Conservation (phyloP, 2,329 filamentous ascomycete species). For the Grosmannia huntii region DNA sequence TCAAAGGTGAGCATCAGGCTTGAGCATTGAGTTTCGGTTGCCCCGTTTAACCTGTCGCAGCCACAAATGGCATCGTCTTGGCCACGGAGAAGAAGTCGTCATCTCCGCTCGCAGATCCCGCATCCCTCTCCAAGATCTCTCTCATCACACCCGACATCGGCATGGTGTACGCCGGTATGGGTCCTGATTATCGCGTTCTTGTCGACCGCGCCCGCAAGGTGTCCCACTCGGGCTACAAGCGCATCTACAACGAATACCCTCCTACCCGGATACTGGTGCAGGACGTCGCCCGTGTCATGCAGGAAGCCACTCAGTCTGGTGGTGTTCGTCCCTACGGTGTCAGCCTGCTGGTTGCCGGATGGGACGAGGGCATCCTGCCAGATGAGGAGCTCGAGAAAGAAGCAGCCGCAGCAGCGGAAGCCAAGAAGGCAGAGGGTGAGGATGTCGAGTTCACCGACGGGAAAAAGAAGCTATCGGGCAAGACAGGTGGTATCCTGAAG, state of each 20-base stretch:
- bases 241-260: constrained; percentile 99
- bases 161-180: constrained; percentile 99
- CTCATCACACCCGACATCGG: constrained; percentile 98
- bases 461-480: constrained; percentile 61
- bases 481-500: constrained; percentile 92
- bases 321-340: constrained; percentile 96
- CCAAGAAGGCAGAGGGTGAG: constrained; percentile 25
- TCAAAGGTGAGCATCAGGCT: constrained; percentile 64
- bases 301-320: constrained; percentile 95
- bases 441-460: constrained; percentile 20
- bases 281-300: constrained; percentile 94
- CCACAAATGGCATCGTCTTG: constrained; percentile 96
- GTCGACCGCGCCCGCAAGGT: constrained; percentile 98
- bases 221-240: constrained; percentile 96
- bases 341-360: constrained; percentile 86
- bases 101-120: constrained; percentile 88
- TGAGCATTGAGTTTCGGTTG: not conserved
- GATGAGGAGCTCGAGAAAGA: constrained; percentile 55
- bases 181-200: constrained; percentile 92
- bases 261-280: constrained; percentile 98
- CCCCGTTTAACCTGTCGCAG: constrained; percentile 30
- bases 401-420: constrained; percentile 35
- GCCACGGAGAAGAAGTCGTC: constrained; percentile 99
- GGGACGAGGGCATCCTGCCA: constrained; percentile 93
- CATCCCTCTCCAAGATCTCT: constrained; percentile 92